phyloP scores from a whole-genome alignment of 2,329 filamentous ascomycete genomes.

The Ilyonectria mors-panacis region DNA sequence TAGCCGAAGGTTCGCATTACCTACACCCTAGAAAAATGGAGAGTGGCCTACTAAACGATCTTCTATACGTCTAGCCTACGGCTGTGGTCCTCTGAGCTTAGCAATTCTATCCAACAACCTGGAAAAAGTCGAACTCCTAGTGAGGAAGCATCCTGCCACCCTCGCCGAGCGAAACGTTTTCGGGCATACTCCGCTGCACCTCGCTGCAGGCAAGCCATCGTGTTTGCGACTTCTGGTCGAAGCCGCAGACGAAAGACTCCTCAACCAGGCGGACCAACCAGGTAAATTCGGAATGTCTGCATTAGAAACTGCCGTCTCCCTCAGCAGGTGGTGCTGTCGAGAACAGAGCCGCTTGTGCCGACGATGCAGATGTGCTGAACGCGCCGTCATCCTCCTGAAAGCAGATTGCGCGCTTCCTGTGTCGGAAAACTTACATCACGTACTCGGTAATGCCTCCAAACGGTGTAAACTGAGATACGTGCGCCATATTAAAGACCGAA shows the following conservation, averaged over 20 bases:
- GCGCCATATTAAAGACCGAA: constrained; percentile 9
- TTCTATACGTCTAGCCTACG: constrained; percentile 9
- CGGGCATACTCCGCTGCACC: constrained; percentile 7
- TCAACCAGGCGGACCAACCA: not conserved
- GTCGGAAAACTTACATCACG: not conserved
- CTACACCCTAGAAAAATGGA: constrained; percentile 1
- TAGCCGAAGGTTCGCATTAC: constrained; percentile 12
- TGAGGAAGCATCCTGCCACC: constrained; percentile 9
- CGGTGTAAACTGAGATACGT: constrained; percentile 14
- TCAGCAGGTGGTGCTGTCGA: not conserved
- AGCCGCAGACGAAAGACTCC: not conserved
- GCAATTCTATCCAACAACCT: constrained; percentile 9
- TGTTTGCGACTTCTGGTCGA: not conserved
- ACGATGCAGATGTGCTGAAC: not conserved
- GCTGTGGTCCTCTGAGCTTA: constrained; percentile 6
- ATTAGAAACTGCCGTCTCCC: not conserved
- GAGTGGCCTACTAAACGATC: constrained; percentile 6
- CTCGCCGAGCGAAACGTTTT: not conserved
- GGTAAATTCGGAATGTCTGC: not conserved
- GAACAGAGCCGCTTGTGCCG: not conserved
- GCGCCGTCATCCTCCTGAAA: not conserved
- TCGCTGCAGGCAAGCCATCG: constrained; percentile 3
- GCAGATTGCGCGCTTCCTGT: constrained; percentile 7
- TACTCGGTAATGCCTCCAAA: constrained; percentile 1
- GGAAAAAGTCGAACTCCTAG: constrained; percentile 5